Conservation (phyloP, 2,329 filamentous ascomycete genomes). For the Alternaria hordeiaustralica region DNA sequence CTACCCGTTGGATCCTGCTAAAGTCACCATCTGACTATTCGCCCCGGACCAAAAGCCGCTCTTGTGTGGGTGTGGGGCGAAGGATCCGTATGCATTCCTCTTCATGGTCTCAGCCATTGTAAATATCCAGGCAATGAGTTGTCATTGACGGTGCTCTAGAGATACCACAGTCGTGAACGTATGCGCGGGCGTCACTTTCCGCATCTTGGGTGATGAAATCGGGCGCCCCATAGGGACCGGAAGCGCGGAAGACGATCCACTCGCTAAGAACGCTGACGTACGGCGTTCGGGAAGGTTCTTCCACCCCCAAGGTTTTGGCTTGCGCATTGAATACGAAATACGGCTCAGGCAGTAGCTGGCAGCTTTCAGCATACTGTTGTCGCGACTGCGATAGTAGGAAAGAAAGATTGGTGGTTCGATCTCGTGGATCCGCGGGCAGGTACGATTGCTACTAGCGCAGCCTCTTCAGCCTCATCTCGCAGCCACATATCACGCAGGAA, state of each 20-base stretch:
- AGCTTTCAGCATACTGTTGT: background rate
- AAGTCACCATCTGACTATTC: conserved; percentile 5
- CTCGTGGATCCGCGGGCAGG: background rate
- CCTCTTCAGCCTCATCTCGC: conserved; percentile 7
- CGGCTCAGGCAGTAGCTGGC: background rate
- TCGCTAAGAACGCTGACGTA: conserved; percentile 30
- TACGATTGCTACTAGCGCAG: conserved; percentile 5
- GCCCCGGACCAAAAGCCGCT: conserved; percentile 1
- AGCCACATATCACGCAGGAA: conserved; percentile 5
- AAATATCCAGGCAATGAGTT: background rate
- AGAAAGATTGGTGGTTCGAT: background rate
- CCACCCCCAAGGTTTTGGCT: background rate
- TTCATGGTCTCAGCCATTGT: background rate
- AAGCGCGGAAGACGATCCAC: conserved; percentile 30
- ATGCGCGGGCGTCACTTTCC: background rate
- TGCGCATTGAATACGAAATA: background rate
- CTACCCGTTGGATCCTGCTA: conserved; percentile 22
- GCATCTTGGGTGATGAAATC: background rate
- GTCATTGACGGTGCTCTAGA: background rate
- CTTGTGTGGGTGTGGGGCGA: conserved; percentile 2
- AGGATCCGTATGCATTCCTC: background rate
- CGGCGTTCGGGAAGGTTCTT: background rate
- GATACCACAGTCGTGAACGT: background rate
- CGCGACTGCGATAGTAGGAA: background rate
- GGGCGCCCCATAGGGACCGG: conserved; percentile 18